Evolutionary conservation across 1,139 yeast genomes (phyloP).

Genomic region (Blastobotrys persicus): DNA sequence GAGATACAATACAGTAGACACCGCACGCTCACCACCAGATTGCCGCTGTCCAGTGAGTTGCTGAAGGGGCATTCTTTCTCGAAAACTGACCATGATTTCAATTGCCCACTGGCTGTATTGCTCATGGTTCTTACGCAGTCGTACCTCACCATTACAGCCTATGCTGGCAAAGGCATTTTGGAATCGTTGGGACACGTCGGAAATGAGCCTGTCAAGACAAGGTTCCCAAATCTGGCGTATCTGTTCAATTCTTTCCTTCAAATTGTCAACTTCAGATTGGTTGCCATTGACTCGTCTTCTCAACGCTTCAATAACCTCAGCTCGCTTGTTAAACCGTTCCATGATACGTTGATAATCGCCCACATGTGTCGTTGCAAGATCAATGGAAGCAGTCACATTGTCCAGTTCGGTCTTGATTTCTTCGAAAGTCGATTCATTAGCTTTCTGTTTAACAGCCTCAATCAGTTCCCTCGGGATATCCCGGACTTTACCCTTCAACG

Average conservation of each 20-base stretch:
- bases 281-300: conserved; percentile 31
- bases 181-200: conserved; percentile 59
- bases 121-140: conserved; percentile 50
- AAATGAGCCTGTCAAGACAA: conserved; percentile 49
- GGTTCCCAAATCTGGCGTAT: conserved; percentile 57
- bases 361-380: neutral
- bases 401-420: conserved; percentile 33
- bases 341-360: conserved; percentile 6
- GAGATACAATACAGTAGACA: conserved; percentile 84
- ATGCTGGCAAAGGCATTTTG: conserved; percentile 64
- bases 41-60: conserved; percentile 81
- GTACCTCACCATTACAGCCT: conserved; percentile 83
- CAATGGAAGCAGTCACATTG: conserved; percentile 23
- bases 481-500: neutral
- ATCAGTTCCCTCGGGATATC: conserved; percentile 12
- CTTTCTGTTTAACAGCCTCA: conserved; percentile 1
- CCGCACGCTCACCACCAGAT: conserved; percentile 98
- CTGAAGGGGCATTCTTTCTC: conserved; percentile 69
- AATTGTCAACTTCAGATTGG: conserved; percentile 32
- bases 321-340: conserved; percentile 29
- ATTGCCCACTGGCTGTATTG: conserved; percentile 73
- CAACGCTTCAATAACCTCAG: conserved; percentile 33
- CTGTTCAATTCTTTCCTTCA: conserved; percentile 41
- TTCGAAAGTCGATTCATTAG: conserved; percentile 19
- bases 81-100: conserved; percentile 79